Conservation (phyloP, 2,329 filamentous ascomycete genomes). For the Fusarium sp. region DNA sequence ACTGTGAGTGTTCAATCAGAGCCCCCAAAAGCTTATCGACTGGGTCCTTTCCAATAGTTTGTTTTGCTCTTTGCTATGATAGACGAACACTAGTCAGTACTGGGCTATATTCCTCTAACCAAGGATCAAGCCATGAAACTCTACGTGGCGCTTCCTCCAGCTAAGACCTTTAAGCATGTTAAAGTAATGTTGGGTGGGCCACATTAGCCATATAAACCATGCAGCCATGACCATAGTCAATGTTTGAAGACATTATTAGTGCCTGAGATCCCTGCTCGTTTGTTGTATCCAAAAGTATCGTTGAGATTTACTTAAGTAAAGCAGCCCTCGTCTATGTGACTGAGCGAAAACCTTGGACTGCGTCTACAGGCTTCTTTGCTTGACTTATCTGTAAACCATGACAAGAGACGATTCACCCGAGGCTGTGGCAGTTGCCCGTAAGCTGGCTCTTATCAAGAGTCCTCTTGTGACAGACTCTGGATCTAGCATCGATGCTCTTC, state of each 20-base stretch:
- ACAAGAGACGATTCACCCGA: conserved; percentile 10
- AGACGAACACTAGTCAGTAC: neutral
- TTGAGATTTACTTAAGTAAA: conserved; percentile 4
- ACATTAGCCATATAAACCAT: neutral
- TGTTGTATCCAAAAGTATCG: neutral
- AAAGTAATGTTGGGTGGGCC: neutral
- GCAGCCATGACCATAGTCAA: neutral
- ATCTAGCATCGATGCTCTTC: conserved; percentile 18
- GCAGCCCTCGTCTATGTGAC: neutral
- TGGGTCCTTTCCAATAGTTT: neutral
- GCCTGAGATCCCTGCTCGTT: neutral
- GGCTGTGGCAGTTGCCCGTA: conserved; percentile 33
- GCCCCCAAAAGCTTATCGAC: neutral
- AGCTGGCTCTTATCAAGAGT: conserved; percentile 52
- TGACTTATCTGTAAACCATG: conserved; percentile 31
- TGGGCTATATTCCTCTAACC: conserved; percentile 2
- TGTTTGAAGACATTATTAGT: neutral
- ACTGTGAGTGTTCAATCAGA: conserved; percentile 1
- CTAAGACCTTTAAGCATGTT: neutral
- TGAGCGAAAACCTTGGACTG: neutral
- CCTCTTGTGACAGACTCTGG: conserved; percentile 43
- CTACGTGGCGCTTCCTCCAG: neutral
- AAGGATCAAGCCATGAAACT: conserved; percentile 9
- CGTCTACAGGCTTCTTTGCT: neutral
- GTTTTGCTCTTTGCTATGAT: neutral